A percentile compares a stretch with the other conserved stretches of the same genome.
Conservation (phyloP, 441 rosid species). For the Adansonia madagascariensis region DNA sequence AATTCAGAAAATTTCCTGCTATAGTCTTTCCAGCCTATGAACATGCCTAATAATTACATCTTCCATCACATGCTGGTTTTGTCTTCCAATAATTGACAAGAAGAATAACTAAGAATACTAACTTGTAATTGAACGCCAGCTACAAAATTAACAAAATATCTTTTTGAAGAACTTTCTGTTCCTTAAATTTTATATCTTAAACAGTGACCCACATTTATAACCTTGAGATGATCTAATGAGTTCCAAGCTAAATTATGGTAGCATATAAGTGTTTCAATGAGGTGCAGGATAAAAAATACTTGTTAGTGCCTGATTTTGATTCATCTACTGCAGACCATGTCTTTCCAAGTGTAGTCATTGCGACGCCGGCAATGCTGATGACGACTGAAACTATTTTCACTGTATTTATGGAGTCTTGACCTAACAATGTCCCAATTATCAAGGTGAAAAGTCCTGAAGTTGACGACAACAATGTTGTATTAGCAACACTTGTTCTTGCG, state of each 20-base stretch:
- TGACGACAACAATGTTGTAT: conserved; percentile 46
- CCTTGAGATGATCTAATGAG: not conserved
- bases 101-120: not conserved
- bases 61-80: not conserved
- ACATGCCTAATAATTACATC: no score
- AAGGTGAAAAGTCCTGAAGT: conserved; percentile 59
- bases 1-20: no score
- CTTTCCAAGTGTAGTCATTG: conserved; percentile 48
- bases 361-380: conserved; percentile 58
- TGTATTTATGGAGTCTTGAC: conserved; percentile 43
- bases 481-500: conserved; percentile 51
- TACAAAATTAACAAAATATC: not conserved
- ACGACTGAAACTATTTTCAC: conserved; percentile 47
- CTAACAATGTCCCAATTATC: conserved; percentile 46
- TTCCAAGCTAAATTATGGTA: not conserved
- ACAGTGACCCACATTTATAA: not conserved
- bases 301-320: conserved; percentile 29
- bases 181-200: not conserved
- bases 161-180: not conserved
- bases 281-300: conserved; percentile 15
- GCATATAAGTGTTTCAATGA: not conserved
- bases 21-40: no score
- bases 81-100: not conserved
- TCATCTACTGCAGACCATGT: conserved; percentile 38
- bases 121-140: not conserved